Conservation (phyloP, 2,329 filamentous ascomycete species). For the Aspergillus carbonarius region DNA sequence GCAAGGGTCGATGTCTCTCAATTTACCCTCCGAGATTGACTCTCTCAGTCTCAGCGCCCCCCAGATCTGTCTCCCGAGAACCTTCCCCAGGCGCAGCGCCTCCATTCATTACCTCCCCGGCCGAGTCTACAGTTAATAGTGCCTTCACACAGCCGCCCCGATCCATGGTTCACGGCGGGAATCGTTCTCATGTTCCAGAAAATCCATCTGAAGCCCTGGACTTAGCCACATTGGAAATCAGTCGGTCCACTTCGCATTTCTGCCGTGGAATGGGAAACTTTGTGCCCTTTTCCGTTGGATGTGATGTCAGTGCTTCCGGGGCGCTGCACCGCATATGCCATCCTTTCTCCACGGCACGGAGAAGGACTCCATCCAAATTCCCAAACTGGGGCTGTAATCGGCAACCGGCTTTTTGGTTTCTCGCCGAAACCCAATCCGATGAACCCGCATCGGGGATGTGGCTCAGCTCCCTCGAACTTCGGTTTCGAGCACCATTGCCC, state of each 20-base stretch:
- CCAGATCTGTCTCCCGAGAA: neutral
- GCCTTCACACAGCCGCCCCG: neutral
- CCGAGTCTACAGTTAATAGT: neutral
- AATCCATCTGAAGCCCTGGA: conserved; percentile 6
- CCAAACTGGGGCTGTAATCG: neutral
- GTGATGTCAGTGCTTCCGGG: neutral
- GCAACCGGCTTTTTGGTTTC: neutral
- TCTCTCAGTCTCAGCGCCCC: neutral
- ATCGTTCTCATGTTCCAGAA: conserved; percentile 15
- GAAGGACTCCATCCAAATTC: neutral
- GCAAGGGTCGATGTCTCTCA: neutral
- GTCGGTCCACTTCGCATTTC: conserved; percentile 11
- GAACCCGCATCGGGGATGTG: neutral
- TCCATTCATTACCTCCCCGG: neutral
- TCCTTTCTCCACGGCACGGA: neutral
- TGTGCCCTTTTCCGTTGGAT: neutral
- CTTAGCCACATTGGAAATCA: conserved; percentile 12
- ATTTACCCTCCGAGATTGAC: neutral
- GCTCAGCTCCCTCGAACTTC: neutral
- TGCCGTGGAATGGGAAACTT: conserved; percentile 1
- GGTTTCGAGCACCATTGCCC: too few relatives aligned
- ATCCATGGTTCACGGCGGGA: conserved; percentile 18
- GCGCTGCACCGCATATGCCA: neutral
- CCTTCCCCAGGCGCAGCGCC: neutral
- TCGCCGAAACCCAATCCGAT: neutral